Conservation (phyloP, 768 basidiomycete species). For the Mycena kentingensis region DNA sequence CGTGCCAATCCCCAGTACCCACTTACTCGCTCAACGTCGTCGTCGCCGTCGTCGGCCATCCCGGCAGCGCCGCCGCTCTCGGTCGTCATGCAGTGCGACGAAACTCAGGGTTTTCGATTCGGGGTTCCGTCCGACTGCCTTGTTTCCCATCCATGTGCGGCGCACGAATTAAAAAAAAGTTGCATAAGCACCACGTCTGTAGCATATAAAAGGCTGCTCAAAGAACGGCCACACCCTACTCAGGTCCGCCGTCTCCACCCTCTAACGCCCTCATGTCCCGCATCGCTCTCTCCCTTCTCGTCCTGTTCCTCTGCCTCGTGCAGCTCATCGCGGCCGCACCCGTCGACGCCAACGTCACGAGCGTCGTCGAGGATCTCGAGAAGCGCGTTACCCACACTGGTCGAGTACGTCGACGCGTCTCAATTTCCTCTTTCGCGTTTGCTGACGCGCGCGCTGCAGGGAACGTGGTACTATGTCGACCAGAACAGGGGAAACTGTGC, state of each 20-base stretch:
- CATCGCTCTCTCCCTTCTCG: slow-evolving; percentile 35
- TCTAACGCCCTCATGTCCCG: slow-evolving; percentile 11
- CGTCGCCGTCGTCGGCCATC: background rate
- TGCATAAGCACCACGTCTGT: slow-evolving; percentile 13
- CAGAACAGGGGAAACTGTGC: slow-evolving; percentile 60
- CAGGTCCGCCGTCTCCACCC: slow-evolving; percentile 15
- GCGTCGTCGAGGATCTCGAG: slow-evolving; percentile 38
- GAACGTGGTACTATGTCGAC: slow-evolving; percentile 59
- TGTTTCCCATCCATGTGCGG: background rate
- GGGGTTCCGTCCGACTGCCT: slow-evolving; percentile 2
- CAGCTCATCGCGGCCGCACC: slow-evolving; percentile 46
- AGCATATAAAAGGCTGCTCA: slow-evolving; percentile 25
- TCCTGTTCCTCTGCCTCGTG: slow-evolving; percentile 20
- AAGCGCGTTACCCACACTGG: slow-evolving; percentile 59
- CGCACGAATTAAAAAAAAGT: slow-evolving; percentile 2
- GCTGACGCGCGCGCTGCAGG: slow-evolving; percentile 41
- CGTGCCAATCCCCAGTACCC: background rate
- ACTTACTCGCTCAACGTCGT: background rate
- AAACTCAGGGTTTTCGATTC: slow-evolving; percentile 5
- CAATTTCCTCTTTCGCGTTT: slow-evolving; percentile 1
- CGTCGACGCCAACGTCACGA: slow-evolving; percentile 38
- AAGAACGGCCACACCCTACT: slow-evolving; percentile 19
- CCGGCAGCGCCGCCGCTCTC: background rate
- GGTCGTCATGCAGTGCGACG: slow-evolving; percentile 11
- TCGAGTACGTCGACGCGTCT: slow-evolving; percentile 44